phyloP scores from a whole-genome alignment of 495 filamentous ascomycete species.

The Aspergillus baeticus region DNA sequence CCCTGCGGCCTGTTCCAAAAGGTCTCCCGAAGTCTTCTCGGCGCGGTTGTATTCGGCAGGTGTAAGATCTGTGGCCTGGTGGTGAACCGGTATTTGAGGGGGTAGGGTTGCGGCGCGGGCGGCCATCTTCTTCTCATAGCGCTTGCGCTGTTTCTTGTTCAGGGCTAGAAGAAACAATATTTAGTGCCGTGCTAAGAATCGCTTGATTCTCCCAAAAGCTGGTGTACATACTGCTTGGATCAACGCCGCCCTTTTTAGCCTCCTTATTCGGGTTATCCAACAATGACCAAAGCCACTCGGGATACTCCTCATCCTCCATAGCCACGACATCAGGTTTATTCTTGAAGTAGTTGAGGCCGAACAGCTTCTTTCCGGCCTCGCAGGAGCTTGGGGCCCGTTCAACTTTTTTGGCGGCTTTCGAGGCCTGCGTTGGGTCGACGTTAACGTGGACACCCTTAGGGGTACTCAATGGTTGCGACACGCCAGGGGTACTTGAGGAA shows the following conservation, averaged over 20 bases:
- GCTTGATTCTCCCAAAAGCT: background rate
- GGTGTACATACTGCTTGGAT: conserved; percentile 59
- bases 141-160: conserved; percentile 60
- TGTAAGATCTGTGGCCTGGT: conserved; percentile 84
- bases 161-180: conserved; percentile 28
- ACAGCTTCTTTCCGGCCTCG: conserved; percentile 68
- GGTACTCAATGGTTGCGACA: conserved; percentile 48
- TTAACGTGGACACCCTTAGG: conserved; percentile 34
- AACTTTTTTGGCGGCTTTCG: conserved; percentile 29
- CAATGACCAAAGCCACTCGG: conserved; percentile 84
- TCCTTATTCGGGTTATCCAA: conserved; percentile 53
- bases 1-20: conserved; percentile 30
- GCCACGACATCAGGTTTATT: conserved; percentile 70
- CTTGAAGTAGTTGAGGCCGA: conserved; percentile 87
- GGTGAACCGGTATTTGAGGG: conserved; percentile 75
- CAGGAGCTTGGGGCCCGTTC: conserved; percentile 49
- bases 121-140: conserved; percentile 62
- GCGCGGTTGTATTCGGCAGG: conserved; percentile 43
- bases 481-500: conserved; percentile 43
- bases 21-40: conserved; percentile 23
- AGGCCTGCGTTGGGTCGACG: conserved; percentile 25
- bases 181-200: background rate
- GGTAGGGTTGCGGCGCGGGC: conserved; percentile 63
- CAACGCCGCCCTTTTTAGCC: conserved; percentile 39
- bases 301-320: conserved; percentile 80